Evolutionary conservation across 2,329 filamentous ascomycete genomes (phyloP), one percentile per base, ranked within the genome.

Genomic region (Cryphonectria parasitica): DNA sequence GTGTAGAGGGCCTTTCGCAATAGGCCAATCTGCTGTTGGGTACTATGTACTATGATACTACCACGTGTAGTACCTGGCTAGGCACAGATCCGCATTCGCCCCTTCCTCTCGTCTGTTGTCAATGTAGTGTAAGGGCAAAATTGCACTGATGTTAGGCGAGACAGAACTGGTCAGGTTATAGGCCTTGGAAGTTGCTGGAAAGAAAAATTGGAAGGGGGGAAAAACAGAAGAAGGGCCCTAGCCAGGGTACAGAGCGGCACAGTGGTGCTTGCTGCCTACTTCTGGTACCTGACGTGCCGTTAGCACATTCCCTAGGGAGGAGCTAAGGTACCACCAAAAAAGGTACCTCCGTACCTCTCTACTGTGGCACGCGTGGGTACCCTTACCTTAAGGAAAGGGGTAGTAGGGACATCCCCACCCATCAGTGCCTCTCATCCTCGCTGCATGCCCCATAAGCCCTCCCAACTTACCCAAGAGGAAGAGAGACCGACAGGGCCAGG

Each of bases 281-380:
- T 28, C 11, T 58, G 25, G 54, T 58, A 17, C 54, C 25, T 31
- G 31, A 56, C 54, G 25, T 58, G 25, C 54, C 25, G 15, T 31
- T 31, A 49, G 54, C 17, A 58, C 54, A 31, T 19, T 58, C 25
- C 25, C 15, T 31, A 34, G 54, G 54, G 54, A 58, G 13, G 54
- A 31, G 28, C 28, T 28, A 58, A n/a, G 17, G 52, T 15, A 56
- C 52, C 52, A 56, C n/a, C 28, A 11, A 54, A 25, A 28, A 56
- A 56, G 54, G 54, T 19, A 58, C 54, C 15, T 58, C 54, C 54
- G 54, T 58, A 31, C 28, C 54, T 31, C 54, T 28, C 5, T 31
- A 34, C 54, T 19, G 54, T 52, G 43, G 63, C 63, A 52, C 41
- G 63, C 63, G 25, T 49, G 63, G 63, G 63, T 64, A 64, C 63